Evolutionary conservation across 1,284 basidiomycete species (phyloP), one percentile per base, ranked within the genome.

Genomic region (Melanopsichium pennsylvanicum): DNA sequence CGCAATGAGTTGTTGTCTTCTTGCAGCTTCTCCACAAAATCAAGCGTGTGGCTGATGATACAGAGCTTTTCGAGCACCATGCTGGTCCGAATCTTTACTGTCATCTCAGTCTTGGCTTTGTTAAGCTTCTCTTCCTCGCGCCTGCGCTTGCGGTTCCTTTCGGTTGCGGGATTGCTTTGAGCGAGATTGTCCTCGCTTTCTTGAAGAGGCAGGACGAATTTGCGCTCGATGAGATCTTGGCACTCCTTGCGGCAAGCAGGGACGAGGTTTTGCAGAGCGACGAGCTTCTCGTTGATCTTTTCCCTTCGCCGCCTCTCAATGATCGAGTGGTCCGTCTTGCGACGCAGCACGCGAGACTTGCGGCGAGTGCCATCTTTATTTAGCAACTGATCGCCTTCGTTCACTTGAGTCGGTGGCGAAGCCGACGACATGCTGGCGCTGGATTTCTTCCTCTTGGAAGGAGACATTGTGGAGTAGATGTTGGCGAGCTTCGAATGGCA

Each of bases 241-340:
- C 71, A 75, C 46, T 81, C 74, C 19, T 70, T 60, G 36, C 64
- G 66, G 33, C 79, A 81, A 9, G 79, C 79, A 0, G 79, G 79
- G 10, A 81, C 72, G 13, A 63, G 43, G 32, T 54, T 52, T 37
- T 80, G 78, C 25, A 81, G 46, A 13, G 59, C 43, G 31, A 80
- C 63, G 8, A 81, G 72, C 41, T 76, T 74, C 44, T 81, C 78
- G 56, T 81, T 81, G 71, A 81, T 81, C 68, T 81, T 81, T 37
- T 79, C 76, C 16, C 79, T 43, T 10, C 79, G 54, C 16, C 78
- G 67, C 9, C 79, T 44, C 51, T 81, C 79, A 37, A 81, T 81
- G 54, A 80, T 59, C 16, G 73, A 76, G 48, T 81, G 79, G 37
- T 74, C 71, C 25, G 78, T 81, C 64, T 79, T 81, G 46, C 78